Conservation (phyloP, 2,329 filamentous ascomycete species). For the Xylaria sp. region DNA sequence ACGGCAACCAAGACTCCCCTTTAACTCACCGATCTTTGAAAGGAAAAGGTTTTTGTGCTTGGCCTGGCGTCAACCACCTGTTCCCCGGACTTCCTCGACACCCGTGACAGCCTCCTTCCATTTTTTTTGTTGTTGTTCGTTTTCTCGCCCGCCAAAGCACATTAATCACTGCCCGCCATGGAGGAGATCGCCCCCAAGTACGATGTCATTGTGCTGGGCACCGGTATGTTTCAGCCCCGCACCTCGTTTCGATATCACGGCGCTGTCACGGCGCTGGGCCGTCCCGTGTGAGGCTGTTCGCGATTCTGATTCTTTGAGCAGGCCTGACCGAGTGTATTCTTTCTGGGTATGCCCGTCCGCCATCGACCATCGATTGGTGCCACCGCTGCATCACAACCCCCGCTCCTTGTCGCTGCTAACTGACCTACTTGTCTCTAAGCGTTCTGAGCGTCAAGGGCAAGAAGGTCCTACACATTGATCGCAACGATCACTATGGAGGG, state of each 20-base stretch:
- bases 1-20: conserved; percentile 30
- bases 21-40: conserved; percentile 50
- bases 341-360: conserved; percentile 77
- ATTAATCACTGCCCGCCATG: conserved; percentile 67
- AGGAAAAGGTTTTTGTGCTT: conserved; percentile 35
- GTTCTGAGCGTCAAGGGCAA: conserved; percentile 98
- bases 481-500: conserved; percentile 99
- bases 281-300: conserved; percentile 32
- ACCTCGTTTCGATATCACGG: conserved; percentile 41
- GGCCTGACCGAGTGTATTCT: conserved; percentile 99
- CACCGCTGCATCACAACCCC: conserved; percentile 20
- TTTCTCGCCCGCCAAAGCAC: conserved; percentile 38
- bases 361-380: conserved; percentile 18
- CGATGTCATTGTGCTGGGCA: conserved; percentile 98
- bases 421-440: conserved; percentile 58
- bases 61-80: conserved; percentile 43
- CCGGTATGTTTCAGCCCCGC: conserved; percentile 71
- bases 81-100: conserved; percentile 13
- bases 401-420: conserved; percentile 10
- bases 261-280: conserved; percentile 4
- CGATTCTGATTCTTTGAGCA: conserved; percentile 53
- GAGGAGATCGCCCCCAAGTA: conserved; percentile 99
- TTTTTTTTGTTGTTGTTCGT: conserved; percentile 34
- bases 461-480: conserved; percentile 98
- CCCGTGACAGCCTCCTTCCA: conserved; percentile 43